Base-by-base conservation (phyloP, 257 asterid genomes). In the Marsdenia floribunda region DNA sequence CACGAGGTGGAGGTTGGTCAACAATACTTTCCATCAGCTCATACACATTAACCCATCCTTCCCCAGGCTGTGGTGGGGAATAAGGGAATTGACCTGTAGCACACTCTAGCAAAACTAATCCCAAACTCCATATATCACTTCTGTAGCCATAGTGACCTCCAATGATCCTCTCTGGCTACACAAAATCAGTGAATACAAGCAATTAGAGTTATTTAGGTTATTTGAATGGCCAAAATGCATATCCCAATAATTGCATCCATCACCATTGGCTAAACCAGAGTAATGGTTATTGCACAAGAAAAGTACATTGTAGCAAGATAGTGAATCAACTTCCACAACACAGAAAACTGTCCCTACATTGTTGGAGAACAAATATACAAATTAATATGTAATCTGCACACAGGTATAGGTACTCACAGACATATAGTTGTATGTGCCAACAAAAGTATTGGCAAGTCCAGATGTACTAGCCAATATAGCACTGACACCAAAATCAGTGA, bases 341-440 rank as follows among this genome's bases (percentile, higher is more conserved):
- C 21, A 52, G 40, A 65, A 13, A 15, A 44, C 53, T 3, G 8
- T 18, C 52, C 21, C 33, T 14, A 46, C 46, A 49, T 26, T 29
- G 57, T 22, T 22, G 6, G 10, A 26, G 16, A 13, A 24, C 59
- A 40, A 69, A 54, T 54, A 53, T 0, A 18, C n/a, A 21, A 68
- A 2, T 47, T 4, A 38, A 37, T 38, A 76, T 66, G 49, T 53
- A 24, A 6, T 40, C 18, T 72, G 69, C 65, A 63, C 9, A 71
- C 19, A 55, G 68, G 40, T 40, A 9, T 49, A 46, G 74, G 81
- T 75, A 89, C 99, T 95, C 85, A 95, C 99, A 82, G 99, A 95
- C 99, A 95, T 95, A 85, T 95, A 95, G 89, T 90, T 92, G 87
- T 92, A 92, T 4, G 99, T 95, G 81, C 99, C 99, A 53, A 95